Evolutionary conservation across 345 rosid genomes (phyloP), one percentile per base, ranked within the genome.

Genomic region (Leavenworthia alabamica): DNA sequence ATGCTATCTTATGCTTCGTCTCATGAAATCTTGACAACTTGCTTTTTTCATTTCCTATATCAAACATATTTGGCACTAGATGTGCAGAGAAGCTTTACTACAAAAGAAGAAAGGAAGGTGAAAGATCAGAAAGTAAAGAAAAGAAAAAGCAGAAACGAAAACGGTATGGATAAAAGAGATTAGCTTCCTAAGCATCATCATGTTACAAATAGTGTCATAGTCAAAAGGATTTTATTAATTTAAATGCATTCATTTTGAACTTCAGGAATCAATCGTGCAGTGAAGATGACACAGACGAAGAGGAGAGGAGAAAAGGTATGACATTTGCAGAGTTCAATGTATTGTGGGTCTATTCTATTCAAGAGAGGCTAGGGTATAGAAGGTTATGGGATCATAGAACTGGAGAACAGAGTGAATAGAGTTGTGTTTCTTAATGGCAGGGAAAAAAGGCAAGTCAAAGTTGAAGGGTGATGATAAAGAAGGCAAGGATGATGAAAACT

Each of bases 41-140:
- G n/a, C 26, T 37, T 17, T 28, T 8, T 17, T 40, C 17, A 26
- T 44, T 13, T 33, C 12, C 1, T n/a, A 1, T 35, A n/a, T 47
- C 26, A 9, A 47, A 47, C 32, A 10, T 32, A 8, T 40, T 61
- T 14, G 62, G n/a, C 41, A 58, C 60, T 52, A 93, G 97, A 62
- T 89, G 97, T 60, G 79, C 86, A 0, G 88, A 77, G 71, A 93
- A 86, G 76, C 91, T 93, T 57, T 63, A 85, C 77, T 87, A 89
- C 82, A 89, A 77, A 75, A 85, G 53, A 64, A 74, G 63, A 72
- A 92, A 82, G 79, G 90, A 86, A 61, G 71, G 63, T 66, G 85
- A 80, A 75, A 43, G 51, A 46, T 54, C 80, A 50, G 83, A 80
- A 17, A 80, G 73, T 66, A 71, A 48, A 58, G 89, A 78, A 68